These are phyloP conservation scores for Coniella vitis DNA, from an alignment of 2,329 filamentous ascomycete genomes.

Conservation along the genomic window DNA sequence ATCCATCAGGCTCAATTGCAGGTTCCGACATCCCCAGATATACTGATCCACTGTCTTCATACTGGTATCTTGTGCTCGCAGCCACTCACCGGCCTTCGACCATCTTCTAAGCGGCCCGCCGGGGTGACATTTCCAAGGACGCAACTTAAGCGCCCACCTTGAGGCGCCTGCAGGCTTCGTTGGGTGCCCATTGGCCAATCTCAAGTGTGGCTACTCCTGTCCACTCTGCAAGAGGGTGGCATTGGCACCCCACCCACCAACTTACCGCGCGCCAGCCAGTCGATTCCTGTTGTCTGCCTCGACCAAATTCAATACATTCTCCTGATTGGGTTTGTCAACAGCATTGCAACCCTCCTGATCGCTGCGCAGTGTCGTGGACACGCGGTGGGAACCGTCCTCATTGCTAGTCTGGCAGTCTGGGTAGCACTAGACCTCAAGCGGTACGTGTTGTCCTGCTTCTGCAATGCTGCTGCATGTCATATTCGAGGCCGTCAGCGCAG, in stretches of 20 bases:
- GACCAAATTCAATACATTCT: background rate
- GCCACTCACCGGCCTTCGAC: slow-evolving; percentile 2
- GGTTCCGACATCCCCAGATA: background rate
- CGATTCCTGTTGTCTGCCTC: slow-evolving; percentile 4
- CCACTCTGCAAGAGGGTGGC: slow-evolving; percentile 4
- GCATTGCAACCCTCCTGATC: slow-evolving; percentile 13
- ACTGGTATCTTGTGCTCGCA: slow-evolving; percentile 1
- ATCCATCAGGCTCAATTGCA: no score
- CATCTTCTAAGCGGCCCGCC: slow-evolving; percentile 7
- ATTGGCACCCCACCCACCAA: slow-evolving; percentile 9
- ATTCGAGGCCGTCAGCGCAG: background rate
- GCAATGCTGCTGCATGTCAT: slow-evolving; percentile 11
- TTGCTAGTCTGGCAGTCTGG: background rate
- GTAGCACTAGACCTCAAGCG: background rate
- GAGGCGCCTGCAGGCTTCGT: slow-evolving; percentile 4
- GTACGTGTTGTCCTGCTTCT: slow-evolving; percentile 1
- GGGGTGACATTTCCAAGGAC: slow-evolving; percentile 9
- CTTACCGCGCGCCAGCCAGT: slow-evolving; percentile 18
- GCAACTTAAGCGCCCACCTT: slow-evolving; percentile 15
- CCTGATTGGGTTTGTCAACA: slow-evolving; percentile 10
- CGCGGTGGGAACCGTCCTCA: slow-evolving; percentile 2
- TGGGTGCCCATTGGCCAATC: slow-evolving; percentile 11
- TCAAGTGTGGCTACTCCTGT: background rate
- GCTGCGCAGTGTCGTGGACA: slow-evolving; percentile 9
- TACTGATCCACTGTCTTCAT: background rate